Evolutionary conservation across 768 basidiomycete genomes (phyloP), one percentile per base, ranked within the genome.

Genomic region (Kwoniella newhampshirensis): DNA sequence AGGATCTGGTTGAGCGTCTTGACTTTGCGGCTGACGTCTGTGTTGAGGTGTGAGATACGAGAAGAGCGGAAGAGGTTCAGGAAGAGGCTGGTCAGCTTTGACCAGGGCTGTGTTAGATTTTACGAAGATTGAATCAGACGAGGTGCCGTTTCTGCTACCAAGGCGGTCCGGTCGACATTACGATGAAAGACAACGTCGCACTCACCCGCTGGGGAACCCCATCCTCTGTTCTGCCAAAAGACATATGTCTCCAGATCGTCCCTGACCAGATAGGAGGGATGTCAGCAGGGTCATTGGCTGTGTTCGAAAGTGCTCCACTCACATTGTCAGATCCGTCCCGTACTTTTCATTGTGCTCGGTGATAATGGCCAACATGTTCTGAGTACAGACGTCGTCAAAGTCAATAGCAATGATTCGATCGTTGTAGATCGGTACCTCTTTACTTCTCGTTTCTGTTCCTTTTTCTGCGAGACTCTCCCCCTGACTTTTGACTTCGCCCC

Each of bases 381-480:
- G 61, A 1, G 52, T 45, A 36, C 57, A 68, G 8, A 69, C 64
- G 45, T 65, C 70, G 37, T 69, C 70, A 45, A 72, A 67, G 51
- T 72, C 70, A 42, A 72, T 35, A 3, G 57, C 65, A 27, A 72
- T 67, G 28, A 72, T 53, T 13, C 67, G 30, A 2, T 25, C 46
- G 21, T 66, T 66, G 32, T 53, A 11, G 42, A 44, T 21, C 30
- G 27, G 18, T 15, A 35, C 44, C 26, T 30, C 15, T 7, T 26
- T 40, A 9, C 2, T 39, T 35, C 9, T 20, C 17, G 6, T 44
- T 43, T 36, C 37, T 25, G n/a, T 20, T 35, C 25, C 47, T 28
- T 41, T 35, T 17, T 39, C 40, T 50, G 43, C 28, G 17, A n/a
- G 15, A 21, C 3, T 21, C 25, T 12, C 5, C n/a, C 23, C 36